These are phyloP conservation scores for Neofusicoccum parvum DNA, from an alignment of 2,329 filamentous ascomycete genomes.

Conservation along the genomic window DNA sequence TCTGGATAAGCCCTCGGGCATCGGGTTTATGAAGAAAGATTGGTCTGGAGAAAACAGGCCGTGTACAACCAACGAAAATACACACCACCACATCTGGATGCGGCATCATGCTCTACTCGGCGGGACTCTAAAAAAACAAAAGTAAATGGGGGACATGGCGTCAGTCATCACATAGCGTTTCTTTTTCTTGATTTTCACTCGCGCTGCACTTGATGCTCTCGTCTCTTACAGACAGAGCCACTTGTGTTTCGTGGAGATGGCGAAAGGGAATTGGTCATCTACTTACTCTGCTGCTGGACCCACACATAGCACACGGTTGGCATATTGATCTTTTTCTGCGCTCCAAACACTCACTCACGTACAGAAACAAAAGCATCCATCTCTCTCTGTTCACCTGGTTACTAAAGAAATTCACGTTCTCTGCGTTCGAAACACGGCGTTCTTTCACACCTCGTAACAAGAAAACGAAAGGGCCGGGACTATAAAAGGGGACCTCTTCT, in stretches of 20 bases:
- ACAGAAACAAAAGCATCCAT: too few relatives aligned
- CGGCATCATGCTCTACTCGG: conserved; percentile 13
- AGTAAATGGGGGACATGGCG: conserved; percentile 9
- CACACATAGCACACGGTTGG: neutral
- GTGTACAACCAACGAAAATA: conserved; percentile 13
- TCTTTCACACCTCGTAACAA: too few relatives aligned
- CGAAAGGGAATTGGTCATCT: neutral
- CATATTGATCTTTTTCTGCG: neutral
- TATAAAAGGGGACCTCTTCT: too few relatives aligned
- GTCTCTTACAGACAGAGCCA: neutral
- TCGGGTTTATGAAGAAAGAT: neutral
- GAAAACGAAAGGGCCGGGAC: too few relatives aligned
- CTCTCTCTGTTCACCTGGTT: too few relatives aligned
- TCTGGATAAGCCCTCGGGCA: neutral
- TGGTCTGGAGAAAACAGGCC: conserved; percentile 2
- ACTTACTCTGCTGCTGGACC: neutral
- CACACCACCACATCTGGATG: conserved; percentile 8
- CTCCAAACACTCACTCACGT: too few relatives aligned
- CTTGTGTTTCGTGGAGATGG: neutral
- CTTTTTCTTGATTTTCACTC: neutral
- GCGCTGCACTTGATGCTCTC: conserved; percentile 2
- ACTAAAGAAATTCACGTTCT: too few relatives aligned
- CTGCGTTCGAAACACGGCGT: too few relatives aligned
- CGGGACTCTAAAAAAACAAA: conserved; percentile 6
- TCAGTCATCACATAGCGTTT: conserved; percentile 12